These are phyloP conservation scores for Cystobasidium pallidum DNA, from an alignment of 1,284 basidiomycete genomes.

Conservation along the genomic window DNA sequence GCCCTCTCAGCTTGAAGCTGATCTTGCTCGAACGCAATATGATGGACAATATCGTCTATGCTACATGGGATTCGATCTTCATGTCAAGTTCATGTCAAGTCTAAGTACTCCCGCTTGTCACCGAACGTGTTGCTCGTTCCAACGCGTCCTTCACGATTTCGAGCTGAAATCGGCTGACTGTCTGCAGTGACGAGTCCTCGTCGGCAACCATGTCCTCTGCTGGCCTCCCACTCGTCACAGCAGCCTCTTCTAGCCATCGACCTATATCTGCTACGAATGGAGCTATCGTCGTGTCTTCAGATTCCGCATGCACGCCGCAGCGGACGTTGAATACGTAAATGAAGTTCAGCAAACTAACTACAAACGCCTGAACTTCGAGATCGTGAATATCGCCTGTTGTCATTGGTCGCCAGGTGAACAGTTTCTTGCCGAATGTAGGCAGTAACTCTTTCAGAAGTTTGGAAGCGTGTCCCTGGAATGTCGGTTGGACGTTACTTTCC, in stretches of 20 bases:
- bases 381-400: neutral
- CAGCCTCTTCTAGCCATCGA: neutral
- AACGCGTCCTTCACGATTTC: conserved; percentile 2
- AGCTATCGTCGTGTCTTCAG: neutral
- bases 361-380: neutral
- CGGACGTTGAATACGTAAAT: conserved; percentile 1
- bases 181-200: neutral
- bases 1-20: neutral
- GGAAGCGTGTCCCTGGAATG: neutral
- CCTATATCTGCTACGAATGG: neutral
- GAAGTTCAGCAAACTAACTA: conserved; percentile 3
- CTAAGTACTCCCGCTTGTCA: neutral
- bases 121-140: neutral
- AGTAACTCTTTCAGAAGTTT: neutral
- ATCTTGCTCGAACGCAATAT: neutral
- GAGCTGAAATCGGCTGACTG: neutral
- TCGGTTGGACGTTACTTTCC: too few species aligned
- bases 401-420: neutral
- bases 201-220: neutral
- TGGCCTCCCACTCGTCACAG: neutral
- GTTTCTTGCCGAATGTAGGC: neutral
- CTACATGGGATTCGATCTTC: neutral
- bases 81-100: neutral
- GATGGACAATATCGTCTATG: neutral
- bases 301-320: neutral